Evolutionary conservation across 192 early-diverging fungal species (phyloP), one percentile per base, ranked within the genome.

Genomic region (Obelidium mucronatum): DNA sequence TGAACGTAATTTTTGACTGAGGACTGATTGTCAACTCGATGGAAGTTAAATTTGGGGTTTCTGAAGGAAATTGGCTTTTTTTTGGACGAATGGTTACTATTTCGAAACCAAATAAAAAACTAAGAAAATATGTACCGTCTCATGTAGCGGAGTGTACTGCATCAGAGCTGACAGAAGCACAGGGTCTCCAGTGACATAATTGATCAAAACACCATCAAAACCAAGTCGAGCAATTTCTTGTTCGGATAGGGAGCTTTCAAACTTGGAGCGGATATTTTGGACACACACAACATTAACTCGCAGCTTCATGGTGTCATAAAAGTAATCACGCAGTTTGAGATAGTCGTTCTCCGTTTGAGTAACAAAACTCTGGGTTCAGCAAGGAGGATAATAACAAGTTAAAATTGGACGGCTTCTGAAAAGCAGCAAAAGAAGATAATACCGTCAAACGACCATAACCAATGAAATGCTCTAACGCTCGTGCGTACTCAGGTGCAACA

Each of bases 291-390:
- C 58, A 59, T 81, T 81, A 55, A 78, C 48, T 1, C 92, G 87
- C 52, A 92, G 80, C 31, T 78, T 82, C 70, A 74, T 75, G 2
- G 77, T 76, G 74, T 96, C 93, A 62, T 90, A 84, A 19, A 92
- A 65, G 66, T 92, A 85, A 13, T 81, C 71, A 4, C 90, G 90
- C 35, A 98, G 83, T 8, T 67, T 65, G 2, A 87, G 64, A 80
- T 98, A 98, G 78, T 98, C 96, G 35, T 85, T 86, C 61, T 90
- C 78, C 30, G 88, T 83, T 77, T 95, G 91, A 36, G 90, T 90
- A 0, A 97, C 90, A 81, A 95, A 96, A 4, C 85, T 92, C 87
- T 95, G 62, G 24, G 33, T 22, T 26, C n/a, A n/a, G n/a, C n/a
- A n/a, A n/a, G n/a, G n/a, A n/a, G n/a, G n/a, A n/a, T n/a, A 60